Base-by-base conservation (phyloP, 306 rosid species). In the Sicyos edulis region DNA sequence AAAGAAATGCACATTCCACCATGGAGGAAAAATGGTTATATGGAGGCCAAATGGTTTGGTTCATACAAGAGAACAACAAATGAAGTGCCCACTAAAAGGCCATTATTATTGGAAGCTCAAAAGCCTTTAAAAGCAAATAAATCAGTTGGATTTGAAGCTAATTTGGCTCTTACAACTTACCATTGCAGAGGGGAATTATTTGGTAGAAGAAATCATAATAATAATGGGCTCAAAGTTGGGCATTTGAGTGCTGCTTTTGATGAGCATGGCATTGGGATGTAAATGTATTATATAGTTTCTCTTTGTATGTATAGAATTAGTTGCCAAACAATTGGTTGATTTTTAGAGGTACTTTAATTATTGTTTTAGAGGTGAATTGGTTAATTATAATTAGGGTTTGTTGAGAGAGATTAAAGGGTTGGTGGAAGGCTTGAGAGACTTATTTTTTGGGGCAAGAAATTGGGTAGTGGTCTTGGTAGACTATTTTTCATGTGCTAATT, bases 31-130 rank as follows among this genome's bases (percentile, higher is more conserved):
- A 81, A 83, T 10, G 79, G 75, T 9, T 91, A 88, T 80, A 81
- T 91, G 90, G 83, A 85, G 22, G 83, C 85, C 42, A 93, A 87
- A 81, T 93, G 99, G 99, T 88, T 91, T 52, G 74, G 88, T 71
- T 75, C 91, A 53, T 88, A 86, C 77, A 88, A 77, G 71, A 54
- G 99, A 68, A 91, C 96, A 40, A 83, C 88, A 0, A 88, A 79
- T 65, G 81, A 76, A 29, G 53, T 75, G 51, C 34, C 87, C 59
- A 61, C 78, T 2, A 73, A 45, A 50, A 80, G 5, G 1, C 21
- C 59, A 10, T 20, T 49, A 5, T 32, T 60, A 11, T 32, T 60
- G 67, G 50, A 55, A 54, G 2, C 52, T 15, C 29, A 70, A 10
- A 14, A 67, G 0, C 74, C 37, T 10, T 61, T 75, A 11, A 80